Evolutionary conservation across 83 land plant species (phyloP).

Genomic region (Thuja plicata): DNA sequence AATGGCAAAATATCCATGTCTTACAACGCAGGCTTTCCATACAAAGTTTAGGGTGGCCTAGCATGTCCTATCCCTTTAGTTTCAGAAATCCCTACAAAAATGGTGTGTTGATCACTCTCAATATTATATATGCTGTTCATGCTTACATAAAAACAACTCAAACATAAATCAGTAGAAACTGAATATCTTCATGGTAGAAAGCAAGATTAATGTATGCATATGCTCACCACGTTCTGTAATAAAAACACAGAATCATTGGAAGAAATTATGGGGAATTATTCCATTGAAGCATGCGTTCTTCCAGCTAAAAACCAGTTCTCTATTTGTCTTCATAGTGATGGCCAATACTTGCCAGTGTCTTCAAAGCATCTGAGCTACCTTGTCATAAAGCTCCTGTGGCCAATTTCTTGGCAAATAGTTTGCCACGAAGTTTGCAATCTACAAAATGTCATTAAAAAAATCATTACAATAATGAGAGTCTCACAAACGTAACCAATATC

Average conservation of each 20-base stretch:
- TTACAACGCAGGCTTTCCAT: not conserved
- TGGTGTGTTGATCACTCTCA: not conserved
- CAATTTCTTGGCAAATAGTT: slow-evolving; percentile 67
- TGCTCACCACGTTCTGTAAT: not conserved
- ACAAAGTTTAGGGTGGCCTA: not conserved
- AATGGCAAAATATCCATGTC: not conserved
- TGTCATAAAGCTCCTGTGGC: slow-evolving; percentile 88
- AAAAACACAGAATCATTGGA: not conserved
- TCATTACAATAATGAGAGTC: not conserved
- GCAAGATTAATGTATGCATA: not conserved
- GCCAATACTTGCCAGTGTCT: not conserved
- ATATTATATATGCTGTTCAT: not conserved
- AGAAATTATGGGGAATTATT: not conserved
- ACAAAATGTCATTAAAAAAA: slow-evolving; percentile 8
- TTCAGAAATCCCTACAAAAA: not conserved
- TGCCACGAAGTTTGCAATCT: slow-evolving; percentile 87
- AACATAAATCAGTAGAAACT: not conserved
- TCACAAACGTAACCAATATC: not conserved
- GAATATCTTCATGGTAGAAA: not conserved
- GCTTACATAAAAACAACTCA: not conserved
- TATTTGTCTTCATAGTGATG: not conserved
- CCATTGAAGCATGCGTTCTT: not conserved
- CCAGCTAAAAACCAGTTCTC: not conserved
- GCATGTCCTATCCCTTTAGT: not conserved
- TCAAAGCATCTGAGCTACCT: slow-evolving; percentile 84